A percentile compares a stretch with the other conserved stretches of the same genome.
Conservation (phyloP, 352 stramenopile species). For the Phytophthora ohioensis region DNA sequence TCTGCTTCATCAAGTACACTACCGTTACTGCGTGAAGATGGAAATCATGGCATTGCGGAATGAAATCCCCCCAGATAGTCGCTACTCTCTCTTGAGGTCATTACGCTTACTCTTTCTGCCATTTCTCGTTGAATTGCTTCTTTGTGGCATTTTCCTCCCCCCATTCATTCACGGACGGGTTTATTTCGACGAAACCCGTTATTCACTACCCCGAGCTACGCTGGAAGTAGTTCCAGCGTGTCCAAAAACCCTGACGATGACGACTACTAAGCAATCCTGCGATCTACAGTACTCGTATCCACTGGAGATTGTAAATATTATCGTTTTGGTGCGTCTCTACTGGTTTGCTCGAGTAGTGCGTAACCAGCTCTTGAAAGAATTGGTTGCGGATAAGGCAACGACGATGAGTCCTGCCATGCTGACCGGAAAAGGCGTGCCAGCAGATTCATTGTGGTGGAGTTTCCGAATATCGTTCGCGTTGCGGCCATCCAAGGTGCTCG, state of each 20-base stretch:
- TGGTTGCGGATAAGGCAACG: slow-evolving; percentile 41
- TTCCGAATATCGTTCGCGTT: slow-evolving; percentile 63
- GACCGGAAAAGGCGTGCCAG: slow-evolving; percentile 21
- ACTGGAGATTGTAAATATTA: slow-evolving; percentile 70
- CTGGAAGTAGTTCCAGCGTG: slow-evolving; percentile 27
- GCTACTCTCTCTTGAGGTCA: slow-evolving; percentile 26
- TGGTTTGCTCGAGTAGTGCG: slow-evolving; percentile 65
- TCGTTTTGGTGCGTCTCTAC: slow-evolving; percentile 67
- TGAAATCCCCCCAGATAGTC: slow-evolving; percentile 42
- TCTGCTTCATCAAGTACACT: slow-evolving; percentile 53
- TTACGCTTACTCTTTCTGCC: slow-evolving; percentile 46
- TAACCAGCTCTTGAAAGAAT: slow-evolving; percentile 53
- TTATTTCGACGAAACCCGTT: slow-evolving; percentile 58
- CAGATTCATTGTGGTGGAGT: slow-evolving; percentile 66
- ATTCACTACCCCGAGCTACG: slow-evolving; percentile 31
- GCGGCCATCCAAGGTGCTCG: slow-evolving; percentile 45
- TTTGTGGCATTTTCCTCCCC: slow-evolving; percentile 54
- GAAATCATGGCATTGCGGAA: slow-evolving; percentile 64
- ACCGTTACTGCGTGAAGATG: slow-evolving; percentile 62
- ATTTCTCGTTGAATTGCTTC: slow-evolving; percentile 53
- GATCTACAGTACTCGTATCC: slow-evolving; percentile 62
- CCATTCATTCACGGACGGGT: slow-evolving; percentile 60
- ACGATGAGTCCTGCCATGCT: slow-evolving; percentile 32
- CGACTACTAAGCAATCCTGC: slow-evolving; percentile 33
- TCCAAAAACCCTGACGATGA: slow-evolving; percentile 40